Conservation (phyloP, 1,284 basidiomycete genomes). For the Puccinia coronata region DNA sequence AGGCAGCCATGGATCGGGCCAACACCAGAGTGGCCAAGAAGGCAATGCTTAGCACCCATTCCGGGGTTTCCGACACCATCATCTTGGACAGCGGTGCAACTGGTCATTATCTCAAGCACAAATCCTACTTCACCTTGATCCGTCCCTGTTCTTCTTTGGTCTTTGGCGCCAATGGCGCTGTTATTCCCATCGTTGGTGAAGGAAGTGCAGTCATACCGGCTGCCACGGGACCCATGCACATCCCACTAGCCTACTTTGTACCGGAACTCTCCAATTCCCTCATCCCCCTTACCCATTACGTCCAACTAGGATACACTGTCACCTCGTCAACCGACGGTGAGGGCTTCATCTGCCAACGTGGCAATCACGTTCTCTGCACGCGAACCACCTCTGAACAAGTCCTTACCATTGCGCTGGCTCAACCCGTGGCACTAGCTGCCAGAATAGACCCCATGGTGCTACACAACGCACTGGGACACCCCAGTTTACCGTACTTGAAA, state of each 20-base stretch:
- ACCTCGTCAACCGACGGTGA: background rate
- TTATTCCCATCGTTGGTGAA: background rate
- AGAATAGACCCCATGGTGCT: background rate
- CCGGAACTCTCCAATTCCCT: background rate
- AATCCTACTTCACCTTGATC: background rate
- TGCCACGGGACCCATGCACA: background rate
- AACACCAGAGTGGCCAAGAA: background rate
- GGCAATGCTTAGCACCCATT: background rate
- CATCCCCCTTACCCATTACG: background rate
- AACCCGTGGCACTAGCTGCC: background rate
- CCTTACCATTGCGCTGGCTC: background rate
- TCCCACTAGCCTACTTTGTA: background rate
- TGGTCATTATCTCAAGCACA: background rate
- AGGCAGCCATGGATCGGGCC: background rate
- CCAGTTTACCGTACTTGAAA: background rate
- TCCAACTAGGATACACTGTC: background rate
- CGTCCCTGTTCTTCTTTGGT: background rate
- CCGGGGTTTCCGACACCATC: background rate
- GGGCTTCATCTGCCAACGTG: background rate
- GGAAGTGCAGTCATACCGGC: background rate
- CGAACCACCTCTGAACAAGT: background rate
- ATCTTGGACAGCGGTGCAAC: slow-evolving; percentile 15
- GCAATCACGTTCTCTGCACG: background rate
- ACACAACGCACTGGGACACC: background rate
- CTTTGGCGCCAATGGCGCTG: background rate